Percentiles rank a stretch among this genome's conserved stretches.
Evolutionary conservation across 2,329 filamentous ascomycete species (phyloP).

Genomic region (Ceratocystis variospora): DNA sequence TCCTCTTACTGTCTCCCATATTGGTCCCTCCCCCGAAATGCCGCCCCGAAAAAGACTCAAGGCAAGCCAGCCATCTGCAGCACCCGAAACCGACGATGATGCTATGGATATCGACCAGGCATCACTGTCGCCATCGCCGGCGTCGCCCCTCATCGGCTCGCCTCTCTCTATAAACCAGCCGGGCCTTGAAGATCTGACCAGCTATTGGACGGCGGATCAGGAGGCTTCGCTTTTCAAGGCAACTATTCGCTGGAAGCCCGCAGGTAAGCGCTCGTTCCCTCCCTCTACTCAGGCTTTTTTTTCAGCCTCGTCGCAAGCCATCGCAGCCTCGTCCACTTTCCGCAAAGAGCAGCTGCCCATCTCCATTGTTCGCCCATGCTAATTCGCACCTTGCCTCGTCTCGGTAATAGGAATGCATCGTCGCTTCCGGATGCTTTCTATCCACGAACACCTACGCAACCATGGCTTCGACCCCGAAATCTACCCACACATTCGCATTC

Average conservation of each 20-base stretch:
- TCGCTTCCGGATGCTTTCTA: conserved; percentile 81
- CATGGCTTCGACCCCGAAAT: conserved; percentile 62
- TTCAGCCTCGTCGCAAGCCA: background rate
- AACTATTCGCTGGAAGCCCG: conserved; percentile 92
- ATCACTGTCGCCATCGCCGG: conserved; percentile 17
- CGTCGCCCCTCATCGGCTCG: conserved; percentile 7
- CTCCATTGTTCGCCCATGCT: background rate
- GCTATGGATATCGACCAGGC: conserved; percentile 47
- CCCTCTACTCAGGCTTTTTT: background rate
- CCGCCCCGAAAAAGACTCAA: conserved; percentile 57
- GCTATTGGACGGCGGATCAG: conserved; percentile 80
- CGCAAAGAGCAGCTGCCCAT: background rate
- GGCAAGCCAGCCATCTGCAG: conserved; percentile 33
- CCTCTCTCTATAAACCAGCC: conserved; percentile 15
- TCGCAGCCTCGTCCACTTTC: background rate
- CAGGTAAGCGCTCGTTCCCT: conserved; percentile 40
- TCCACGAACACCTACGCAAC: conserved; percentile 64
- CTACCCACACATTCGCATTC: conserved; percentile 69
- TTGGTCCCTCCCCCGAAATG: conserved; percentile 33
- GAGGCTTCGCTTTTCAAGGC: conserved; percentile 85
- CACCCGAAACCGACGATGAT: conserved; percentile 44
- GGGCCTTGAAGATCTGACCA: conserved; percentile 40
- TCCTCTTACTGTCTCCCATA: background rate
- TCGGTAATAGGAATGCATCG: conserved; percentile 62
- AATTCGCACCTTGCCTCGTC: background rate